phyloP scores from a whole-genome alignment of 2,329 filamentous ascomycete genomes.

The Colletotrichum lentis region DNA sequence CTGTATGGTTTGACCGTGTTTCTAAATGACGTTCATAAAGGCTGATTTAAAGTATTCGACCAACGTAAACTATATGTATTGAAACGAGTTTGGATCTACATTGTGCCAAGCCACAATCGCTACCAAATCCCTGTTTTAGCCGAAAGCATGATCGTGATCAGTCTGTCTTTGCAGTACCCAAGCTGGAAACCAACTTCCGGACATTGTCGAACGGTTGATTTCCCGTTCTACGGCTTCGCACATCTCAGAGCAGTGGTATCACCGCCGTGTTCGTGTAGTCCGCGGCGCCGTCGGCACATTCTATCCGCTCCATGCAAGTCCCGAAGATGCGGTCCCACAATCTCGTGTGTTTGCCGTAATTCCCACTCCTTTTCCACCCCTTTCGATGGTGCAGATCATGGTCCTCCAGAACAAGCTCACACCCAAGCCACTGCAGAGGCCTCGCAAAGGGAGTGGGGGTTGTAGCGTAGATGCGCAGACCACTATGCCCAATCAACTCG shows the following conservation, averaged over 20 bases:
- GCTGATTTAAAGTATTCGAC: no score
- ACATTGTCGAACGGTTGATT: no score
- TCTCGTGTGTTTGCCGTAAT: slow-evolving; percentile 51
- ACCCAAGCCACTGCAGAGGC: slow-evolving; percentile 45
- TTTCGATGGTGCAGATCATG: slow-evolving; percentile 53
- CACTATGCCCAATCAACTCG: slow-evolving; percentile 51
- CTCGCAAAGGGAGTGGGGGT: slow-evolving; percentile 48
- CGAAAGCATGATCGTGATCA: no score
- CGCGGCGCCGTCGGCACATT: slow-evolving; percentile 45
- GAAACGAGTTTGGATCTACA: no score
- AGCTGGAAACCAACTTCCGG: not conserved
- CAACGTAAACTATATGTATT: no score
- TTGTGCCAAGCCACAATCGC: no score
- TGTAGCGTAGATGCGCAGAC: slow-evolving; percentile 49
- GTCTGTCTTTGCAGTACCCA: no score
- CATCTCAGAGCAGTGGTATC: slow-evolving; percentile 43
- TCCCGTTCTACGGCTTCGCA: no score
- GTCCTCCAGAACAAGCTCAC: slow-evolving; percentile 54
- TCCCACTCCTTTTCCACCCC: slow-evolving; percentile 50
- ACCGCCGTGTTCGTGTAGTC: slow-evolving; percentile 43
- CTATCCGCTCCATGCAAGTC: slow-evolving; percentile 49
- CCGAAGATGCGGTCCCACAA: slow-evolving; percentile 51
- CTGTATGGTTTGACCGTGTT: no score
- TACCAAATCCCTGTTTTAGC: no score
- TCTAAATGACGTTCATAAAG: no score